phyloP scores from a whole-genome alignment of 495 filamentous ascomycete species.

The Xylaria grammica region DNA sequence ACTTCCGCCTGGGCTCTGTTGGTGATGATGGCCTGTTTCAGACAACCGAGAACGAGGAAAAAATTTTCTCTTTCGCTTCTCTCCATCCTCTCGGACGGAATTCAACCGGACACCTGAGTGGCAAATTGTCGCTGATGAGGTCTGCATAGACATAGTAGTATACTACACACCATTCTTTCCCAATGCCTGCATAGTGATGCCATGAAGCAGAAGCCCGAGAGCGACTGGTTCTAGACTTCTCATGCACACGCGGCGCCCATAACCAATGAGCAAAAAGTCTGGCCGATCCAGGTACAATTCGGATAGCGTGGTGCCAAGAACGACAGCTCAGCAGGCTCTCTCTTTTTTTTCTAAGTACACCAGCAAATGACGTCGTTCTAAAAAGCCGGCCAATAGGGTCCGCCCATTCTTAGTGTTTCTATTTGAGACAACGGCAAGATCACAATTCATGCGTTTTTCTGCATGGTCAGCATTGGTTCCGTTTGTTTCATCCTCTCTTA shows the following conservation, averaged over 20 bases:
- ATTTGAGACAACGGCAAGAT: slow-evolving; percentile 20
- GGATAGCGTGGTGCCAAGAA: slow-evolving; percentile 16
- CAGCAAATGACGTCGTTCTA: slow-evolving; percentile 11
- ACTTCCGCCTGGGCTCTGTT: not conserved
- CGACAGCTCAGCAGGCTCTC: slow-evolving; percentile 9
- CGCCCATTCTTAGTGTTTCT: slow-evolving; percentile 1
- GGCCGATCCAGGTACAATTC: slow-evolving; percentile 15
- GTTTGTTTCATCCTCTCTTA: slow-evolving; percentile 16
- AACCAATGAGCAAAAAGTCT: not conserved
- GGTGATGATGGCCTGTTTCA: slow-evolving; percentile 11
- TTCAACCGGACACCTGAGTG: slow-evolving; percentile 20
- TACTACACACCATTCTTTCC: slow-evolving; percentile 1
- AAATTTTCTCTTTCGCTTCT: not conserved
- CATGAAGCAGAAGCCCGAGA: not conserved
- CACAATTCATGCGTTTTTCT: slow-evolving; percentile 21
- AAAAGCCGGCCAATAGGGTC: slow-evolving; percentile 10
- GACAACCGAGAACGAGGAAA: slow-evolving; percentile 6
- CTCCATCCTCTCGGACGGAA: slow-evolving; percentile 8
- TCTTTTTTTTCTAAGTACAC: not conserved
- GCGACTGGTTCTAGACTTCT: slow-evolving; percentile 20
- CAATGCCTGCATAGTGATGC: slow-evolving; percentile 24
- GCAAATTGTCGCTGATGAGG: slow-evolving; percentile 18
- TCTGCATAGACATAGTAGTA: slow-evolving; percentile 10
- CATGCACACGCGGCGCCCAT: not conserved
- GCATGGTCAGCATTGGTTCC: slow-evolving; percentile 20